These are phyloP conservation scores for Pontederia crassipes DNA, from an alignment of 176 grass and related monocot genomes.

Conservation along the genomic window DNA sequence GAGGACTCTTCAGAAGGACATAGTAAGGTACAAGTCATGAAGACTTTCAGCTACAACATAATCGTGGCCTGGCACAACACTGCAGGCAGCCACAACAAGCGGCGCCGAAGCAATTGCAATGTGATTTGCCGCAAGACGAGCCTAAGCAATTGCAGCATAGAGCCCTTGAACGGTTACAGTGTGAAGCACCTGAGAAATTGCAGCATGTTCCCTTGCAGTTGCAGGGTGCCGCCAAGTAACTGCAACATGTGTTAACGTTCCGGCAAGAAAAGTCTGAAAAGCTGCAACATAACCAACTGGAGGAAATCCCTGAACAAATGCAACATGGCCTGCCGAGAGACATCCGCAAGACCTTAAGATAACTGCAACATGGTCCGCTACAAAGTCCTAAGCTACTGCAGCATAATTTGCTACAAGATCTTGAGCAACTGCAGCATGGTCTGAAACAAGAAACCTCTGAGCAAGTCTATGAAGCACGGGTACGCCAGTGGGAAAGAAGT, in stretches of 20 bases:
- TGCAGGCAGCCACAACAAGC: neutral
- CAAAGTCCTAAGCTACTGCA: neutral
- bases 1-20: neutral
- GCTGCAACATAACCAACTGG: neutral
- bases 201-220: slow-evolving; percentile 3
- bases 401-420: too few relatives aligned
- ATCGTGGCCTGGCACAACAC: slow-evolving; percentile 9
- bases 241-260: neutral
- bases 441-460: neutral
- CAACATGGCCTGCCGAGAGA: slow-evolving; percentile 6
- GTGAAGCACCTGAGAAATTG: neutral
- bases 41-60: neutral
- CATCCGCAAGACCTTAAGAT: neutral
- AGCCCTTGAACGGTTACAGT: neutral
- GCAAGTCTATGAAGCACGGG: too few relatives aligned
- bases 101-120: neutral
- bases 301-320: neutral
- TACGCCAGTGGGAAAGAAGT: too few relatives aligned
- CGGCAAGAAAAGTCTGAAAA: neutral
- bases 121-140: neutral
- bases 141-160: neutral
- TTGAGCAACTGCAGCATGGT: slow-evolving; percentile 6
- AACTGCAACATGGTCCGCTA: neutral
- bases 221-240: neutral
- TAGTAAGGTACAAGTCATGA: slow-evolving; percentile 24